Evolutionary conservation across 2,329 filamentous ascomycete species (phyloP).

Genomic region (Botrytis fragariae): DNA sequence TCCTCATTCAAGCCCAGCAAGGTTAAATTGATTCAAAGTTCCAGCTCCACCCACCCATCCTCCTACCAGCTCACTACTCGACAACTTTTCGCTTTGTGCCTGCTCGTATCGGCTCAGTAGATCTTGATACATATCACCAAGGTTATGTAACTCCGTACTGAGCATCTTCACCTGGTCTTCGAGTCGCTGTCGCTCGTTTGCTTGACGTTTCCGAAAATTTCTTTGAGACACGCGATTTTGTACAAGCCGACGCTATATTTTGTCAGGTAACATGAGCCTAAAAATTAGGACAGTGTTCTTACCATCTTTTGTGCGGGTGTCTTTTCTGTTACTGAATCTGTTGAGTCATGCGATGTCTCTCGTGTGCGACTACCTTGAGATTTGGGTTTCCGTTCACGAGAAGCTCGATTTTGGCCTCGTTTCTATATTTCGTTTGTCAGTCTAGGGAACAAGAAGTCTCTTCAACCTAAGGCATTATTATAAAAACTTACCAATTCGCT

Average conservation of each 20-base stretch:
- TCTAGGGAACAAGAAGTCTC: neutral
- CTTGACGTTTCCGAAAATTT: constrained; percentile 21
- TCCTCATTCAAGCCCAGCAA: constrained; percentile 7
- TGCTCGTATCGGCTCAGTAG: constrained; percentile 16
- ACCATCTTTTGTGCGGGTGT: constrained; percentile 22
- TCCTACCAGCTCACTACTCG: constrained; percentile 10
- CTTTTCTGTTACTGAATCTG: constrained; percentile 15
- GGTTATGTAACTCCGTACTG: constrained; percentile 16
- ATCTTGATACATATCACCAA: constrained; percentile 18
- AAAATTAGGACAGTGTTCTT: neutral
- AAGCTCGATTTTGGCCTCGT: constrained; percentile 6
- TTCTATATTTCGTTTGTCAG: constrained; percentile 7
- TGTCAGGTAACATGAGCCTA: neutral
- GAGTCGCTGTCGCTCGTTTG: constrained; percentile 18
- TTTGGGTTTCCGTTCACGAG: constrained; percentile 12
- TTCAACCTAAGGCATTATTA: neutral
- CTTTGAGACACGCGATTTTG: constrained; percentile 21
- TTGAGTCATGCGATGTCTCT: constrained; percentile 22
- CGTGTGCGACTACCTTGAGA: constrained; percentile 16
- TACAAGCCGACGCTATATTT: constrained; percentile 16
- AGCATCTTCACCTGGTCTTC: constrained; percentile 21
- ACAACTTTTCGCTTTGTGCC: constrained; percentile 11
- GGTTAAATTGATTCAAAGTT: neutral
- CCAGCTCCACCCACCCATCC: constrained; percentile 7
- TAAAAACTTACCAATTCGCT: neutral